phyloP scores from a whole-genome alignment of 1,139 yeast genomes.

The Pichia sp. region DNA sequence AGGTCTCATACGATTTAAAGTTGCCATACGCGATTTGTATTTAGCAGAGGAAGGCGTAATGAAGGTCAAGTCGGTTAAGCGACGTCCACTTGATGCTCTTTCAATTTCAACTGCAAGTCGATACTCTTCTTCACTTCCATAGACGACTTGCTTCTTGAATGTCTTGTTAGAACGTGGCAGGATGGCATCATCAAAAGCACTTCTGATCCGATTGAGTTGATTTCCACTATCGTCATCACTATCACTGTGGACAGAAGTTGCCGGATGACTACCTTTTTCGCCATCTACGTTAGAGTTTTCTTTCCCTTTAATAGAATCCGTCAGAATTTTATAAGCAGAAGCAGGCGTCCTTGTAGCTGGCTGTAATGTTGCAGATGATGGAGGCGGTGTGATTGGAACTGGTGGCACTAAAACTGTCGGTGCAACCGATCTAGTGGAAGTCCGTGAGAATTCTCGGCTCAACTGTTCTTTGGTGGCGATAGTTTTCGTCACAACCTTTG shows the following conservation, averaged over 20 bases:
- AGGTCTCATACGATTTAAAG: conserved; percentile 44
- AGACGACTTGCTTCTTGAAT: conserved; percentile 2
- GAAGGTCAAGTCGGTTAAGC: conserved; percentile 30
- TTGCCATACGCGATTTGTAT: conserved; percentile 33
- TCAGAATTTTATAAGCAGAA: not conserved
- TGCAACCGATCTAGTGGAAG: not conserved
- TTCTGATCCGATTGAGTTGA: not conserved
- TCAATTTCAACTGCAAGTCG: conserved; percentile 15
- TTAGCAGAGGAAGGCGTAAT: conserved; percentile 16
- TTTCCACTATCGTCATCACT: not conserved
- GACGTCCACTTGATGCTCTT: conserved; percentile 23
- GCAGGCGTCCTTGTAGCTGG: not conserved
- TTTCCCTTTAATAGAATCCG: not conserved
- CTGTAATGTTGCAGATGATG: not conserved
- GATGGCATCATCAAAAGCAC: not conserved
- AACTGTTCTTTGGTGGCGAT: conserved; percentile 17
- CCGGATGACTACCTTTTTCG: not conserved
- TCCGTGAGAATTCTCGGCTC: conserved; percentile 13
- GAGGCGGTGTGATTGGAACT: not conserved
- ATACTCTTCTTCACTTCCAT: conserved; percentile 8
- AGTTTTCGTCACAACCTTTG: conserved; percentile 15
- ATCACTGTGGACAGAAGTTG: too few species aligned
- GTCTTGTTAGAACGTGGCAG: conserved; percentile 8
- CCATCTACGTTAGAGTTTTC: not conserved
- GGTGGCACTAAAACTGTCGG: not conserved